A percentile compares a stretch with the other conserved stretches of the same genome.
phyloP scores from a whole-genome alignment of 352 stramenopile species.

The Thraustochytrium striatum region DNA sequence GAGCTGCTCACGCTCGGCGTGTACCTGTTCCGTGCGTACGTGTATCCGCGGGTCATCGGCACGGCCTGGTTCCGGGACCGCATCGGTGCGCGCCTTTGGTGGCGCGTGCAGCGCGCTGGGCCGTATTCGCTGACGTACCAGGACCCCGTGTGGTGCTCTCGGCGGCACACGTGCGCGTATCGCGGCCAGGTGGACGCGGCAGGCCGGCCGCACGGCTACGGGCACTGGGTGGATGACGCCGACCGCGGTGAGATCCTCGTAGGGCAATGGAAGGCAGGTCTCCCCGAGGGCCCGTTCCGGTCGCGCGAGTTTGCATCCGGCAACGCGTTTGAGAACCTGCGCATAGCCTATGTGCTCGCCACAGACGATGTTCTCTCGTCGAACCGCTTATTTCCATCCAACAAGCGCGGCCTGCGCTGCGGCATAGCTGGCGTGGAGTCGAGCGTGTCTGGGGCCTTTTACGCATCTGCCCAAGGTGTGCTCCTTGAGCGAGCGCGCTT shows the following conservation, averaged over 20 bases:
- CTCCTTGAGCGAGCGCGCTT: not conserved
- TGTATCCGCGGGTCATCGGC: constrained; percentile 64
- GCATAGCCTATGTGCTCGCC: constrained; percentile 63
- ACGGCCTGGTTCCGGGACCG: constrained; percentile 56
- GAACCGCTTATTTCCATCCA: constrained; percentile 56
- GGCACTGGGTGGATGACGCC: constrained; percentile 67
- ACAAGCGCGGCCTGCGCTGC: constrained; percentile 58
- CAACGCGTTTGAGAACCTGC: constrained; percentile 69
- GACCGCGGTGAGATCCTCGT: constrained; percentile 69
- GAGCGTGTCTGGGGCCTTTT: constrained; percentile 58
- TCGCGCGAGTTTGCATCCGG: constrained; percentile 69
- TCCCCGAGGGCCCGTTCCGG: constrained; percentile 68
- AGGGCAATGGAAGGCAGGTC: constrained; percentile 65
- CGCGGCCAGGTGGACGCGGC: constrained; percentile 63
- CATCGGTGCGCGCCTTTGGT: constrained; percentile 60
- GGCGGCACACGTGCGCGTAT: constrained; percentile 62
- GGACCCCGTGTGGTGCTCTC: constrained; percentile 6
- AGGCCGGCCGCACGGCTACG: constrained; percentile 64
- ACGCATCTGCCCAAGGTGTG: constrained; percentile 56
- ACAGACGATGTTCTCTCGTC: constrained; percentile 56
- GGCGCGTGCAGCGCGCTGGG: constrained; percentile 55
- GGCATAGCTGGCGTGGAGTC: constrained; percentile 70
- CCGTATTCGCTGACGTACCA: constrained; percentile 53
- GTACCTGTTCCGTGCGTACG: constrained; percentile 66
- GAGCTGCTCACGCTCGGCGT: constrained; percentile 59